A percentile compares a stretch with the other conserved stretches of the same genome.
phyloP scores from a whole-genome alignment of 106 monocot genomes.

The Chionographis japonica region DNA sequence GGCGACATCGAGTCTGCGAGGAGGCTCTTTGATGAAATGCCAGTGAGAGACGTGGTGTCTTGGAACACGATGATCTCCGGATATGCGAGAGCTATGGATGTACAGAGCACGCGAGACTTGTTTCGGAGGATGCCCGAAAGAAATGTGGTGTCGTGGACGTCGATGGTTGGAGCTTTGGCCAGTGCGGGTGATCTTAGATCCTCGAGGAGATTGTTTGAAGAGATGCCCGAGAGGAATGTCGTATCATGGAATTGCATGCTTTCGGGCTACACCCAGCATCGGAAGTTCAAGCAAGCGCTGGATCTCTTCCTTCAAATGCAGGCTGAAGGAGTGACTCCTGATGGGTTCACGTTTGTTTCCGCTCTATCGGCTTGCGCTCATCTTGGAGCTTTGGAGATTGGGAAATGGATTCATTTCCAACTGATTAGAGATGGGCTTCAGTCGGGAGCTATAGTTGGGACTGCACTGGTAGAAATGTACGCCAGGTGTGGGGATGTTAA shows the following conservation, averaged over 20 bases:
- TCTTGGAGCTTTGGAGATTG: slow-evolving; percentile 24
- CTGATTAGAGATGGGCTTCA: slow-evolving; percentile 9
- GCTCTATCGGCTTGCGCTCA: slow-evolving; percentile 34
- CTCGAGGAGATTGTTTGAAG: slow-evolving; percentile 24
- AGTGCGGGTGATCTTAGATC: slow-evolving; percentile 5
- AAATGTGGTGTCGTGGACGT: slow-evolving; percentile 17
- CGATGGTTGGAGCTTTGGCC: slow-evolving; percentile 13
- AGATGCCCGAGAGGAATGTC: slow-evolving; percentile 23
- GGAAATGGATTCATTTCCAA: slow-evolving; percentile 32
- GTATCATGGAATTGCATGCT: slow-evolving; percentile 48
- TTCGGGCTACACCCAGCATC: slow-evolving; percentile 15
- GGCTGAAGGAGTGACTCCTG: slow-evolving; percentile 8
- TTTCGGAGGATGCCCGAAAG: slow-evolving; percentile 14
- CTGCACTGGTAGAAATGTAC: slow-evolving; percentile 42
- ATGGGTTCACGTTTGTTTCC: slow-evolving; percentile 32
- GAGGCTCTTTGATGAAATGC: slow-evolving; percentile 28
- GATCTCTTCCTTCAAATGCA: slow-evolving; percentile 32
- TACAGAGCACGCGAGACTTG: slow-evolving; percentile 3
- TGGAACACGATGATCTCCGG: slow-evolving; percentile 32
- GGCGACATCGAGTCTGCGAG: slow-evolving; percentile 16
- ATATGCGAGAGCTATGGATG: slow-evolving; percentile 6
- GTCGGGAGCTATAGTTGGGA: slow-evolving; percentile 17
- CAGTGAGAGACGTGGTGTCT: slow-evolving; percentile 22
- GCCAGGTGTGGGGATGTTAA: slow-evolving; percentile 39
- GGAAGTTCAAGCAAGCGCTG: slow-evolving; percentile 17